Percentiles rank a stretch among this genome's conserved stretches.
Conservation (phyloP, 225 moss, liverwort and hornwort species). For the Marchantia paleacea region DNA sequence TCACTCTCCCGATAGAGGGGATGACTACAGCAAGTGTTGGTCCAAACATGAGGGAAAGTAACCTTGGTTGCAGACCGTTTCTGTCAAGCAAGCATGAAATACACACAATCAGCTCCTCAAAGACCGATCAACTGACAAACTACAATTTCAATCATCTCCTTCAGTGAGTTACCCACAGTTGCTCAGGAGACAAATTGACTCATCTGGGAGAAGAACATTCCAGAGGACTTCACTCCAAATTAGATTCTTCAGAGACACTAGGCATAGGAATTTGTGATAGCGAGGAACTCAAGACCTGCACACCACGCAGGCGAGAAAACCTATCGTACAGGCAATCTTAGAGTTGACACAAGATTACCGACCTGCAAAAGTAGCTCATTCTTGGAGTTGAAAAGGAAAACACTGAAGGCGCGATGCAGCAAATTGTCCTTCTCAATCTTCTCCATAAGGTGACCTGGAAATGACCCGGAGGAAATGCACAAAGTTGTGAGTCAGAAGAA, state of each 20-base stretch:
- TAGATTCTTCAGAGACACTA: not conserved
- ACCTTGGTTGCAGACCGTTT: constrained; percentile 98
- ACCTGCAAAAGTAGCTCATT: constrained; percentile 95
- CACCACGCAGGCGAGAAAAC: not conserved
- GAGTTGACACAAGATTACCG: not conserved
- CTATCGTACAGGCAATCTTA: not conserved
- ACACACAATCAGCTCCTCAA: not conserved
- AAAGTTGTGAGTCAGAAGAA: not conserved
- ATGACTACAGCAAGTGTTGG: constrained; percentile 98
- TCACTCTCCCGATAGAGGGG: constrained; percentile 87
- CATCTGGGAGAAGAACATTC: not conserved
- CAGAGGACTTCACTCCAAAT: not conserved
- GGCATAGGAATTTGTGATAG: not conserved
- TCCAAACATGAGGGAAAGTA: constrained; percentile 95
- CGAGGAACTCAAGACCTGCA: not conserved
- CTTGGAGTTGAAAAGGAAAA: constrained; percentile 95
- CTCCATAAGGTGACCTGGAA: constrained; percentile 90
- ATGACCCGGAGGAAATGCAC: not conserved
- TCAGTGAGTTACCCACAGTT: not conserved
- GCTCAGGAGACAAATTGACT: no score
- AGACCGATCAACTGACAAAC: not conserved
- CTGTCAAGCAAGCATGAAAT: constrained; percentile 39
- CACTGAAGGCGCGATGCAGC: constrained; percentile 94
- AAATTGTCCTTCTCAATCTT: constrained; percentile 94
- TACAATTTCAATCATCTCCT: not conserved